A percentile compares a stretch with the other conserved stretches of the same genome.
Conservation (phyloP, 78 protist species). For the Corallochytrium limacisporum region DNA sequence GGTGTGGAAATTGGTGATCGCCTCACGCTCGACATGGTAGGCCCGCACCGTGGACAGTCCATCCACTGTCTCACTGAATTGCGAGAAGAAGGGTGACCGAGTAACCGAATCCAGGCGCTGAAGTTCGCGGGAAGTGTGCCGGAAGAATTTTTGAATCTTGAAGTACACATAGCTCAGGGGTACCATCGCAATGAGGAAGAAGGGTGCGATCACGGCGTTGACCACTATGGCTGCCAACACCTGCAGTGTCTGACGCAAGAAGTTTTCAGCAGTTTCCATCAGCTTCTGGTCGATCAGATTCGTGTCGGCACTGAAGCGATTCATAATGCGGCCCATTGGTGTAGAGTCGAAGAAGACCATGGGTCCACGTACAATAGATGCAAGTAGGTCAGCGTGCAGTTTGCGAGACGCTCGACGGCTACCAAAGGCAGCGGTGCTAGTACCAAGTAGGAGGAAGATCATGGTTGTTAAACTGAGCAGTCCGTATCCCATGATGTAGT, state of each 20-base stretch:
- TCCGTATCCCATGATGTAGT: no score
- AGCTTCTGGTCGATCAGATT: conserved; percentile 39
- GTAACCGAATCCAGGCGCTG: conserved; percentile 56
- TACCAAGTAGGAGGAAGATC: not conserved
- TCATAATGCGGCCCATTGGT: conserved; percentile 88
- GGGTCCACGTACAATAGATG: conserved; percentile 52
- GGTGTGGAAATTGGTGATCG: not conserved
- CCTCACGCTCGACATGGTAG: not conserved
- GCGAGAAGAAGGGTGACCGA: conserved; percentile 59
- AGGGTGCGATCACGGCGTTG: conserved; percentile 1
- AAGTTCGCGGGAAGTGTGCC: conserved; percentile 35
- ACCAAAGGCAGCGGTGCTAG: not conserved
- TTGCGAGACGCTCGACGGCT: not conserved
- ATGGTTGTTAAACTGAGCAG: not conserved
- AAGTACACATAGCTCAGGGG: conserved; percentile 23
- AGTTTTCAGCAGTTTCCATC: no score
- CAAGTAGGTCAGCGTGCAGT: no score
- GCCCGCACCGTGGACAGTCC: conserved; percentile 29
- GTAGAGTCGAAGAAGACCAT: conserved; percentile 86
- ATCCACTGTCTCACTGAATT: conserved; percentile 43
- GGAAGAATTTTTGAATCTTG: conserved; percentile 5
- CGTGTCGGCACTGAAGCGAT: conserved; percentile 73
- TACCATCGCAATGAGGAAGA: conserved; percentile 14
- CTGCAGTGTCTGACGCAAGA: not conserved
- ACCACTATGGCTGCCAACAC: conserved; percentile 17